Conservation (phyloP, 1,139 yeast genomes). For the Zygoascus hellenicus region DNA sequence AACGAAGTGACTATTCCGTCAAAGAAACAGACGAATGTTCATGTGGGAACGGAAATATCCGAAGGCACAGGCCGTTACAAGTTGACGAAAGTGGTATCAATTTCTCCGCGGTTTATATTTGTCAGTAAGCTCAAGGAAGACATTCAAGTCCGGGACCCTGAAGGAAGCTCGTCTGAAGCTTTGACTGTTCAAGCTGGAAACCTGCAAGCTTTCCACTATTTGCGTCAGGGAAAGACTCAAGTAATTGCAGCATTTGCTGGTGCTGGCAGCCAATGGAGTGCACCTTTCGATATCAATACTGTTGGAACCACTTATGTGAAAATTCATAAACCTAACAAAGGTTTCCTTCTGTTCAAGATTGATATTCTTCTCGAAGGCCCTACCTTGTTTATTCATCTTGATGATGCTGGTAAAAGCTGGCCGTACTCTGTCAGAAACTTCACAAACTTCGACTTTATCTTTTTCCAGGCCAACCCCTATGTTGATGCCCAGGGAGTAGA, state of each 20-base stretch:
- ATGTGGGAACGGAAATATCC: slow-evolving; percentile 64
- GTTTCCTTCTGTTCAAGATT: slow-evolving; percentile 65
- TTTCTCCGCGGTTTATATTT: slow-evolving; percentile 78
- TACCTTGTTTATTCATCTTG: slow-evolving; percentile 69
- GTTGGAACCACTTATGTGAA: slow-evolving; percentile 77
- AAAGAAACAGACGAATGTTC: slow-evolving; percentile 57
- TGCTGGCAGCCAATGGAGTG: slow-evolving; percentile 66
- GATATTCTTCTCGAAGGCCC: slow-evolving; percentile 75
- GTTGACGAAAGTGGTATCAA: slow-evolving; percentile 67
- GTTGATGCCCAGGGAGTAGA: slow-evolving; percentile 66
- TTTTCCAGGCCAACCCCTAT: slow-evolving; percentile 82
- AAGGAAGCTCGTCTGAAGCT: slow-evolving; percentile 22
- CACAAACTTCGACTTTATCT: slow-evolving; percentile 74
- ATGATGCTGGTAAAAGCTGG: slow-evolving; percentile 76
- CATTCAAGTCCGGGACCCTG: slow-evolving; percentile 64
- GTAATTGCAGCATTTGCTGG: slow-evolving; percentile 46
- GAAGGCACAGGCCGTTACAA: slow-evolving; percentile 88
- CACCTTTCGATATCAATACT: slow-evolving; percentile 80
- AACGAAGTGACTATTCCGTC: slow-evolving; percentile 56
- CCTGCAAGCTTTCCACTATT: slow-evolving; percentile 58
- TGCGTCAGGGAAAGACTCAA: slow-evolving; percentile 38
- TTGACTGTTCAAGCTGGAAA: slow-evolving; percentile 43
- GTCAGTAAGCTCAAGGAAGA: slow-evolving; percentile 55
- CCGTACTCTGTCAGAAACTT: slow-evolving; percentile 89
- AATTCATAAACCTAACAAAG: slow-evolving; percentile 53